Evolutionary conservation across 495 filamentous ascomycete species (phyloP), one percentile per base, ranked within the genome.

Genomic region (Ramalina intermedia): DNA sequence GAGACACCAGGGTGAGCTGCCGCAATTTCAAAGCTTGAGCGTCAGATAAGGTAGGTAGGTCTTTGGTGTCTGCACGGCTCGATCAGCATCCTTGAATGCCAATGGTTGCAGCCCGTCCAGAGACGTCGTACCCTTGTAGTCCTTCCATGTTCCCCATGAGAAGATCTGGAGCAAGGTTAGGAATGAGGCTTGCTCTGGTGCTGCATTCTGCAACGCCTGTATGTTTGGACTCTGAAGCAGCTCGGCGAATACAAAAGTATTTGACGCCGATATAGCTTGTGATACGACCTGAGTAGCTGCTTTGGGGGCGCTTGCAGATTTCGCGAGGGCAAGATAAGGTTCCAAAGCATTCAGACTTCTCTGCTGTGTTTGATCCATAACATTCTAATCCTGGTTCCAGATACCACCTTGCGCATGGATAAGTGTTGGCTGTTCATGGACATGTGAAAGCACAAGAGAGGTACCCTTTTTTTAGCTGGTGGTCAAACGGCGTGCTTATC

Each of bases 241-340:
- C 70, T 96, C 91, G 43, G 85, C 78, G 70, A 99, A 99, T 69
- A 96, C 79, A 65, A 82, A 96, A 59, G 87, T 90, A 61, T 94
- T 84, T 9, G 85, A 79, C 43, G 76, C 80, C 17, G 87, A 85
- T 39, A 87, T 96, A 24, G 88, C 91, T 67, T 88, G 86, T 17
- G 75, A 76, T 56, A 96, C 75, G 9, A 99, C 76, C 57, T 95
- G 87, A 46, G 86, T 80, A 20, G 87, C 82, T 42, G 87, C 84
- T 43, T 84, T 81, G 20, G 87, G 85, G 0, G 86, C 85, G 5
- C 78, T 82, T 37, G 88, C 87, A 27, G 86, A 85, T 61, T 85
- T 89, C 54, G 85, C 80, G 49, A 96, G 84, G 33, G 81, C 80
- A 52, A 96, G 70, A 71, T 87, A 96, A 8, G 91, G 87, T 69